Evolutionary conservation across 805 yeast genomes (phyloP).

Genomic region (Naumovozyma dairenensis): DNA sequence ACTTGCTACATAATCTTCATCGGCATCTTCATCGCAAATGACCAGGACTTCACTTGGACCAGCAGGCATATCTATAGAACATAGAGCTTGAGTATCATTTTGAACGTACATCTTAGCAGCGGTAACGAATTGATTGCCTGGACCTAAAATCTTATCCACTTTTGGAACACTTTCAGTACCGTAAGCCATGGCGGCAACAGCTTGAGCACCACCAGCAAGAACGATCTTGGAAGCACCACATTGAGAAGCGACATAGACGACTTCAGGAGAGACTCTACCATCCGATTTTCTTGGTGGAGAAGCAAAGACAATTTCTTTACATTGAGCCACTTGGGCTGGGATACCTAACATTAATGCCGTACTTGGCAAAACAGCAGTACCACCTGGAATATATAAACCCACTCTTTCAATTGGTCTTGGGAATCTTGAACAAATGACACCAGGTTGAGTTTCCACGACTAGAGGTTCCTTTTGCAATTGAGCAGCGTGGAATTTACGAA

Average conservation of each 20-base stretch:
- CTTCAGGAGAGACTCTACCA: conserved; percentile 92
- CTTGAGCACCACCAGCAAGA: conserved; percentile 99
- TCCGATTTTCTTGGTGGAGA: conserved; percentile 86
- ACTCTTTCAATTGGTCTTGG: conserved; percentile 91
- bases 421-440: conserved; percentile 88
- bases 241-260: conserved; percentile 92
- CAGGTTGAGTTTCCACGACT: conserved; percentile 86
- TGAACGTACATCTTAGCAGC: conserved; percentile 98
- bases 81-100: conserved; percentile 88
- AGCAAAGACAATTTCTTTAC: conserved; percentile 83
- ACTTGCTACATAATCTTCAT: conserved; percentile 93
- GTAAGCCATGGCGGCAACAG: conserved; percentile 97
- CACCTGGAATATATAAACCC: conserved; percentile 97
- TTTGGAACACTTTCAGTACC: conserved; percentile 90
- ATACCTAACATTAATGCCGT: conserved; percentile 98
- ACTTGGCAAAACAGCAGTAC: conserved; percentile 96
- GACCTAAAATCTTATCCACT: conserved; percentile 95
- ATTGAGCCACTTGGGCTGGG: conserved; percentile 97
- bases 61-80: conserved; percentile 99
- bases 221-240: conserved; percentile 86
- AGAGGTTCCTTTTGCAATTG: conserved; percentile 69
- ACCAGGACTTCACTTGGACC: conserved; percentile 98
- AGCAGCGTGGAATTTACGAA: conserved; percentile 86
- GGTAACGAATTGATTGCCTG: conserved; percentile 98
- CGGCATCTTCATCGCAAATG: conserved; percentile 80